Percentiles rank a stretch among this genome's conserved stretches.
Evolutionary conservation across 2,329 filamentous ascomycete genomes (phyloP).

Genomic region (Nemania bipapillata): DNA sequence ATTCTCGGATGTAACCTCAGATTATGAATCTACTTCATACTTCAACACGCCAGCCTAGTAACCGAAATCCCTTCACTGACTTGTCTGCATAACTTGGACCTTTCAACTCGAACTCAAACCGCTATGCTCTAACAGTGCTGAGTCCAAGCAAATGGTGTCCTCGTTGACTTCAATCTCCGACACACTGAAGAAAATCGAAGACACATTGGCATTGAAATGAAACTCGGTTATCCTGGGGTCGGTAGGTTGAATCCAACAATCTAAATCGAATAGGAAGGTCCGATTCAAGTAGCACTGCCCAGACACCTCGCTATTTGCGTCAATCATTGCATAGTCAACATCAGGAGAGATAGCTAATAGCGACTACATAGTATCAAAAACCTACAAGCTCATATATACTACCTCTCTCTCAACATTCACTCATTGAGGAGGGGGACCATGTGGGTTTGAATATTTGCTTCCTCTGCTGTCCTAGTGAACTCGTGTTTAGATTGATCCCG

Average conservation of each 20-base stretch:
- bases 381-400: neutral
- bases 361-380: neutral
- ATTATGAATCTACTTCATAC: no score
- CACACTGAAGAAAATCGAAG: conserved; percentile 32
- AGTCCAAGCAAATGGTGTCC: neutral
- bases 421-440: no score
- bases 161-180: conserved; percentile 9
- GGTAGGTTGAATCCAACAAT: conserved; percentile 18
- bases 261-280: conserved; percentile 18
- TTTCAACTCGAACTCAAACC: neutral
- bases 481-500: conserved; percentile 5
- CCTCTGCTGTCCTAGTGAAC: conserved; percentile 10
- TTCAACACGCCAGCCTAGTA: no score
- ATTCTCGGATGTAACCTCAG: no score
- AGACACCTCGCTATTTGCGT: neutral
- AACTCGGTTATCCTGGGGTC: conserved; percentile 2
- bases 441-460: neutral
- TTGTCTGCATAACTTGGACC: neutral
- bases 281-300: conserved; percentile 24
- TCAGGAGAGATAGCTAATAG: conserved; percentile 8
- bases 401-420: no score
- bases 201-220: conserved; percentile 26
- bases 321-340: conserved; percentile 5
- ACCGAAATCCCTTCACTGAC: neutral
- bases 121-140: neutral